These are phyloP conservation scores for Elaeis guineensis DNA, from an alignment of 176 grass and related monocot species.

Conservation along the genomic window DNA sequence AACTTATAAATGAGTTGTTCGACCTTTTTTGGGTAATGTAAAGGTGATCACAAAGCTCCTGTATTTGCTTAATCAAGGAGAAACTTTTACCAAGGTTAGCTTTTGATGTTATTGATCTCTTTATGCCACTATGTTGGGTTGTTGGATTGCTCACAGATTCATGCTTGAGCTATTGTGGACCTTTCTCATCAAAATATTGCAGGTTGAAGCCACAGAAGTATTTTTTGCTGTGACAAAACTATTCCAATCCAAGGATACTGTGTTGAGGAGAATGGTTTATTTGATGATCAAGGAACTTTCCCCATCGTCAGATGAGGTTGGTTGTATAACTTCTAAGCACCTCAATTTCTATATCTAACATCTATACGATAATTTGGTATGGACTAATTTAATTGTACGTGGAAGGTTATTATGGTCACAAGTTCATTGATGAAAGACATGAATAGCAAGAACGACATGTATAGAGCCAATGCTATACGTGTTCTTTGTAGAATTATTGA, in stretches of 20 bases:
- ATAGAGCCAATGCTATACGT: slow-evolving; percentile 89
- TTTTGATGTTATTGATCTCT: background rate
- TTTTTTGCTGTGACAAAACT: slow-evolving; percentile 95
- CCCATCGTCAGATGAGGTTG: slow-evolving; percentile 83
- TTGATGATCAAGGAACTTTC: slow-evolving; percentile 99
- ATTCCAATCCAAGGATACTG: slow-evolving; percentile 94
- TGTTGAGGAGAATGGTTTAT: slow-evolving; percentile 98
- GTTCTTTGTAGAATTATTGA: slow-evolving; percentile 96
- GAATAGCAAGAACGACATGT: slow-evolving; percentile 99
- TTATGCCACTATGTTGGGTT: background rate
- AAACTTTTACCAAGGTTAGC: slow-evolving; percentile 91
- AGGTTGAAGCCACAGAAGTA: slow-evolving; percentile 93
- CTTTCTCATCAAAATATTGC: slow-evolving; percentile 11
- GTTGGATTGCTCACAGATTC: background rate
- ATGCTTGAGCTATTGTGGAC: background rate
- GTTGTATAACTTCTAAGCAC: background rate
- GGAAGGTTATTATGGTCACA: slow-evolving; percentile 95
- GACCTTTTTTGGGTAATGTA: background rate
- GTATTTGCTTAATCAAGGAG: slow-evolving; percentile 97
- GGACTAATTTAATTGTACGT: slow-evolving; percentile 16
- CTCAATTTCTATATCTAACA: too few relatives aligned
- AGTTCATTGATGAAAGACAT: slow-evolving; percentile 99
- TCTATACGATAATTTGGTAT: background rate
- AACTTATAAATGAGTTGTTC: too few relatives aligned
- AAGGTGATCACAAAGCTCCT: slow-evolving; percentile 99